Conservation (phyloP, 352 stramenopile genomes). For the Phytophthora syringae region DNA sequence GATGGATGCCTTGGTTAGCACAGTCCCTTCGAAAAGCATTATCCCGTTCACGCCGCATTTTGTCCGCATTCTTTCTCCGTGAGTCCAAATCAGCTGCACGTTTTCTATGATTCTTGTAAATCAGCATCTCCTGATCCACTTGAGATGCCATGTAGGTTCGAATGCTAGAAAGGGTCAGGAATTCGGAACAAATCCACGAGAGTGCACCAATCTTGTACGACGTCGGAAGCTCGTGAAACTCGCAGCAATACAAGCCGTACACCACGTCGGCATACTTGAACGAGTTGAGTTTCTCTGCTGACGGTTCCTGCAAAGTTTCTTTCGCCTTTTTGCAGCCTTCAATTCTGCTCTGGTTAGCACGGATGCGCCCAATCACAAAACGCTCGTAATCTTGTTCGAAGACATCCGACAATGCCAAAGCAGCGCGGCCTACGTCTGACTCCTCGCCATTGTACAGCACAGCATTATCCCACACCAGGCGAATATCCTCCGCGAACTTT, state of each 20-base stretch:
- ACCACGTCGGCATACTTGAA: constrained; percentile 68
- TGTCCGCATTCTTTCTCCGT: constrained; percentile 56
- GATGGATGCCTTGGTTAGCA: constrained; percentile 65
- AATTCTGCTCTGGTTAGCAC: constrained; percentile 61
- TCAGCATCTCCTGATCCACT: constrained; percentile 65
- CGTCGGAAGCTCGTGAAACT: constrained; percentile 73
- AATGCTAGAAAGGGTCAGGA: constrained; percentile 65
- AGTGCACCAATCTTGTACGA: constrained; percentile 69
- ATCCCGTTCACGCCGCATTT: constrained; percentile 61
- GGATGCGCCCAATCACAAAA: constrained; percentile 68
- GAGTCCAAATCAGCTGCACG: constrained; percentile 58
- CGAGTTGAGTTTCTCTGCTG: constrained; percentile 24
- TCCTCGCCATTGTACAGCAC: constrained; percentile 83
- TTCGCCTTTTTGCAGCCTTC: constrained; percentile 62
- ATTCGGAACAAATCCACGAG: constrained; percentile 72
- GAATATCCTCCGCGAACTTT: constrained; percentile 75
- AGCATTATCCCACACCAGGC: constrained; percentile 88
- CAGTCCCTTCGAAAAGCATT: constrained; percentile 64
- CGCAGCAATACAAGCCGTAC: constrained; percentile 70
- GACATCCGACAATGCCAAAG: constrained; percentile 75
- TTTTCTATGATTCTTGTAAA: constrained; percentile 60
- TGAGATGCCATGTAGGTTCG: constrained; percentile 62
- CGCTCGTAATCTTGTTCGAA: constrained; percentile 85
- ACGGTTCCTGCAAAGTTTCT: constrained; percentile 31
- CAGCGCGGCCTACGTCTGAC: constrained; percentile 73